phyloP scores from a whole-genome alignment of 148 eudicot genomes.

The Silene uniflora region DNA sequence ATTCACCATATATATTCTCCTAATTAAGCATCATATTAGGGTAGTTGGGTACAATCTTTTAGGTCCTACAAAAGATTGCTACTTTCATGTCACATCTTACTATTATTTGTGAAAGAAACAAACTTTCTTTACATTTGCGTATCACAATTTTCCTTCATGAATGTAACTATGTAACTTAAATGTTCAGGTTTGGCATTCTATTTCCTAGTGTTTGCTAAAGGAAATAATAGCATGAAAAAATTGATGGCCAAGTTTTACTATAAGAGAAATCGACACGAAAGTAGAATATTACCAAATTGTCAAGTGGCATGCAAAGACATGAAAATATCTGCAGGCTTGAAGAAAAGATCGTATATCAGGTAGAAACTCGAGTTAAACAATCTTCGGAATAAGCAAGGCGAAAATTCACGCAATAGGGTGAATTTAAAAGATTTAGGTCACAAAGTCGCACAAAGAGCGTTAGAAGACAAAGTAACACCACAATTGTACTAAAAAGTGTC shows the following conservation, averaged over 20 bases:
- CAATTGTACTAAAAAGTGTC: too few species aligned
- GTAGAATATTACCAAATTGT: background rate
- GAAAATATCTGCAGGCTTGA: background rate
- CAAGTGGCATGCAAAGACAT: background rate
- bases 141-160: background rate
- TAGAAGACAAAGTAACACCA: too few species aligned
- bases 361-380: background rate
- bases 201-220: background rate
- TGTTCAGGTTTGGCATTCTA: background rate
- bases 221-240: background rate
- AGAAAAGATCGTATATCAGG: background rate
- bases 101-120: background rate
- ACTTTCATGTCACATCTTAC: conserved; percentile 13
- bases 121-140: background rate
- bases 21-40: conserved; percentile 11
- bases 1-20: conserved; percentile 1
- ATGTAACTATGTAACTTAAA: too few species aligned
- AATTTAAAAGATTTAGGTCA: background rate
- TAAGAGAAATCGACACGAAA: background rate
- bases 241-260: background rate
- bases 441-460: too few species aligned
- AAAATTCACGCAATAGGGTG: background rate
- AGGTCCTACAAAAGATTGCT: conserved; percentile 5
- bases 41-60: conserved; percentile 16
- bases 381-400: too few species aligned